Conservation (phyloP, 2,329 filamentous ascomycete species). For the Trichoderma sp. region DNA sequence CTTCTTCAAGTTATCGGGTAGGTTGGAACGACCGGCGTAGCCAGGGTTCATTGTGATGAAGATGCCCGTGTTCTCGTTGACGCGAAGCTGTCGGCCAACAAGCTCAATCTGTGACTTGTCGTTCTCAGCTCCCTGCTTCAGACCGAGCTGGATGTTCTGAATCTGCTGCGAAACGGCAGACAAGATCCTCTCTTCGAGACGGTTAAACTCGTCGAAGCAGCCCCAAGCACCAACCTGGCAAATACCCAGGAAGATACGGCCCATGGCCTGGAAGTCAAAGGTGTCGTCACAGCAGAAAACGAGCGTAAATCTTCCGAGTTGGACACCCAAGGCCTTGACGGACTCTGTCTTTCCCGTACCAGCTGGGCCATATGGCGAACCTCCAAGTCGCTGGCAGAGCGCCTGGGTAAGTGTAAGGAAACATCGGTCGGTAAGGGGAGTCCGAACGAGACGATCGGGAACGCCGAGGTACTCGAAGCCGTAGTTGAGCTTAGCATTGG, state of each 20-base stretch:
- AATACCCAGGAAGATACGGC: conserved; percentile 97
- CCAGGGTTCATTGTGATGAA: conserved; percentile 99
- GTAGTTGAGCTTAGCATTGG: conserved; percentile 91
- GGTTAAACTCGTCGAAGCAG: conserved; percentile 99
- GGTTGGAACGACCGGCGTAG: conserved; percentile 94
- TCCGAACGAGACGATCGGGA: conserved; percentile 91
- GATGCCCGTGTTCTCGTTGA: conserved; percentile 92
- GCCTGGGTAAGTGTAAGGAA: conserved; percentile 98
- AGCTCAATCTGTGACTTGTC: conserved; percentile 88
- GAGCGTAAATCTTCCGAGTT: conserved; percentile 94
- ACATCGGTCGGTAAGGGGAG: conserved; percentile 94
- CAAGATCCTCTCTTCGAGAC: conserved; percentile 93
- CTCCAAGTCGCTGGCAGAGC: conserved; percentile 88
- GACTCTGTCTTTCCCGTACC: conserved; percentile 99
- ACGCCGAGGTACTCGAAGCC: conserved; percentile 98
- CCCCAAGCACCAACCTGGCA: conserved; percentile 99
- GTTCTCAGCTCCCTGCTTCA: conserved; percentile 80
- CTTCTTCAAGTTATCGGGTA: conserved; percentile 99
- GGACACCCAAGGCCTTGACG: conserved; percentile 93
- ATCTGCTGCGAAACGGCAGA: conserved; percentile 99
- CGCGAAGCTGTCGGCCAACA: conserved; percentile 82
- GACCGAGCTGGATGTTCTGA: conserved; percentile 95
- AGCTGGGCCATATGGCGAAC: conserved; percentile 94
- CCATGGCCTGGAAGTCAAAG: conserved; percentile 99
- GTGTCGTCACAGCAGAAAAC: conserved; percentile 99